These are phyloP conservation scores for Musa schizocarpa DNA, from an alignment of 176 grass and related monocot genomes.

Conservation along the genomic window DNA sequence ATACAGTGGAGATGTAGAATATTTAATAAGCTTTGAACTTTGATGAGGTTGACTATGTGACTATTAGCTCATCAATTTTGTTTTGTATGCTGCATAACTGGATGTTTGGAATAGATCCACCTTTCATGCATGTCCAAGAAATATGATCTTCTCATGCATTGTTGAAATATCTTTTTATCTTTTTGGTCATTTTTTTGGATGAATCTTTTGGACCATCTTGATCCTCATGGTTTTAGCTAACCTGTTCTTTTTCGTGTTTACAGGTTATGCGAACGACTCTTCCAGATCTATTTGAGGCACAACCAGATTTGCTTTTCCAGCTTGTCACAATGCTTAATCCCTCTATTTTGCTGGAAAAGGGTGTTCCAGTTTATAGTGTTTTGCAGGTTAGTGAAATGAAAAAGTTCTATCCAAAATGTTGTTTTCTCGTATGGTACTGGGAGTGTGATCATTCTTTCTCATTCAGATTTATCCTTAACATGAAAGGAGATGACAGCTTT, in stretches of 20 bases:
- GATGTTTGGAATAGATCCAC: neutral
- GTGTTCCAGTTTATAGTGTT: constrained; percentile 81
- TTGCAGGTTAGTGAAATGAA: constrained; percentile 50
- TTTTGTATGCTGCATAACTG: neutral
- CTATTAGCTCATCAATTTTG: neutral
- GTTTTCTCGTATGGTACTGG: neutral
- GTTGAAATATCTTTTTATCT: too few relatives aligned
- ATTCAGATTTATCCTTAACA: neutral
- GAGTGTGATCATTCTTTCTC: neutral
- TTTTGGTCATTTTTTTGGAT: neutral
- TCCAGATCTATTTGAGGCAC: constrained; percentile 86
- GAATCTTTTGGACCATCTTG: too few relatives aligned
- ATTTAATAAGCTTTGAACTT: neutral
- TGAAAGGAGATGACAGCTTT: neutral
- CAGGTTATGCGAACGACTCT: constrained; percentile 82
- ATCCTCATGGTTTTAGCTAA: neutral
- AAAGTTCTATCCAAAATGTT: neutral
- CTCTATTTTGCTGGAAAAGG: constrained; percentile 59
- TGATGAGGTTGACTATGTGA: neutral
- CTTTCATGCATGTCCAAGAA: neutral
- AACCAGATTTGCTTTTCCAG: constrained; percentile 90
- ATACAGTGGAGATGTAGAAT: too few relatives aligned
- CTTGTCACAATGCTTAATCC: constrained; percentile 97
- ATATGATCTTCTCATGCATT: neutral
- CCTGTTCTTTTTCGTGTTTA: neutral